A percentile compares a stretch with the other conserved stretches of the same genome.
Evolutionary conservation across 2,329 filamentous ascomycete species (phyloP).

Genomic region (Neofusicoccum sp.): DNA sequence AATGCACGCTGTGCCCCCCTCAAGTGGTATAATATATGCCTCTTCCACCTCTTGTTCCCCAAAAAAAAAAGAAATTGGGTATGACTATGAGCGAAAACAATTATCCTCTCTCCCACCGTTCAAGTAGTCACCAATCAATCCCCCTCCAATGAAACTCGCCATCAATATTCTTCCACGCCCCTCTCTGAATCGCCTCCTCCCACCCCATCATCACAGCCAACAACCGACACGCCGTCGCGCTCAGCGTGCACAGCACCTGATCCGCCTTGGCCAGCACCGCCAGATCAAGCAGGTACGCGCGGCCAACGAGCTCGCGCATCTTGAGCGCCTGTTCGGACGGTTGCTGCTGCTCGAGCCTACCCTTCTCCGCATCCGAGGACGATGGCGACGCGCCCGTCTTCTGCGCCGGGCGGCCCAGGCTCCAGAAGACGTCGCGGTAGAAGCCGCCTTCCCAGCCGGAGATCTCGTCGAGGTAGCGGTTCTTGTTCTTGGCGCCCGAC

Average conservation of each 20-base stretch:
- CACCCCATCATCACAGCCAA: constrained; percentile 87
- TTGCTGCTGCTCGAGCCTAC: constrained; percentile 26
- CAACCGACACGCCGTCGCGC: constrained; percentile 67
- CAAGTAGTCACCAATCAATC: constrained; percentile 34
- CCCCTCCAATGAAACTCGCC: constrained; percentile 43
- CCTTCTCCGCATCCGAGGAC: constrained; percentile 45
- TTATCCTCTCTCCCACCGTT: neutral
- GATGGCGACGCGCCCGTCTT: constrained; percentile 32
- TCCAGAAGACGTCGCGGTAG: constrained; percentile 80
- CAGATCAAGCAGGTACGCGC: constrained; percentile 82
- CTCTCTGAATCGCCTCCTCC: constrained; percentile 52
- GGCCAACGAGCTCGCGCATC: constrained; percentile 72
- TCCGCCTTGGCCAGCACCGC: constrained; percentile 72
- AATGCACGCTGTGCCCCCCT: no score
- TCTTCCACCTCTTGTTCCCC: neutral
- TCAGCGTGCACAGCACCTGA: constrained; percentile 74
- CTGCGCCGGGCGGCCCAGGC: constrained; percentile 58
- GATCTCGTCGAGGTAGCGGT: constrained; percentile 71
- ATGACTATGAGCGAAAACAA: neutral
- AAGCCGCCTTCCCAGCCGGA: constrained; percentile 90
- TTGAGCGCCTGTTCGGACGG: constrained; percentile 57
- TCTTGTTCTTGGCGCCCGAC: constrained; percentile 42
- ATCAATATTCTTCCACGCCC: constrained; percentile 26
- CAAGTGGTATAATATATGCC: no score
- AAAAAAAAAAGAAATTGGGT: no score